Evolutionary conservation across 2,329 filamentous ascomycete species (phyloP).

Genomic region (Fusarium torulosum): DNA sequence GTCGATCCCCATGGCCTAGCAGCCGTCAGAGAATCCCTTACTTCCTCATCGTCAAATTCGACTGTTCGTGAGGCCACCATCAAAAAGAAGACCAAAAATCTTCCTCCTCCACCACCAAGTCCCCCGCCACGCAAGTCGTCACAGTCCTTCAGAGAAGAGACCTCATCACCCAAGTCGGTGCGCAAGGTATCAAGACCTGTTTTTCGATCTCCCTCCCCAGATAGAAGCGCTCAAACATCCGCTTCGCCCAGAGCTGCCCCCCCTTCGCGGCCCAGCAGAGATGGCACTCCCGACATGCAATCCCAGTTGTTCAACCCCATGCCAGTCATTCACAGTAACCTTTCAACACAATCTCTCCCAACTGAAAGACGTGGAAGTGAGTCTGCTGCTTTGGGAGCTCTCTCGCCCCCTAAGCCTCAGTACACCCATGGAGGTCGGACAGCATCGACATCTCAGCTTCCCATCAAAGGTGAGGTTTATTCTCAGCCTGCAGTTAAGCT

Average conservation of each 20-base stretch:
- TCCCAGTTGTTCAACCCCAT: conserved; percentile 64
- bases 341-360: conserved; percentile 62
- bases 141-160: conserved; percentile 62
- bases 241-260: conserved; percentile 56
- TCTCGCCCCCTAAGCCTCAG: conserved; percentile 53
- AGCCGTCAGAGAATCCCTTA: conserved; percentile 76
- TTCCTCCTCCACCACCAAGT: conserved; percentile 67
- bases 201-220: conserved; percentile 52
- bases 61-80: conserved; percentile 68
- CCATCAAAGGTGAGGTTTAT: conserved; percentile 38
- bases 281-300: conserved; percentile 74
- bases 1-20: conserved; percentile 70
- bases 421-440: conserved; percentile 49
- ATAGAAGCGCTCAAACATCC: conserved; percentile 45
- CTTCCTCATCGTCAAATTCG: conserved; percentile 79
- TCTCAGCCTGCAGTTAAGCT: conserved; percentile 22
- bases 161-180: conserved; percentile 56
- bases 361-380: conserved; percentile 62
- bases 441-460: conserved; percentile 52
- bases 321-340: conserved; percentile 73
- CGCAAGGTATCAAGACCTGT: conserved; percentile 49
- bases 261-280: conserved; percentile 74
- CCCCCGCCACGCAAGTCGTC: conserved; percentile 74
- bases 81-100: conserved; percentile 58
- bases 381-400: conserved; percentile 49